Evolutionary conservation across 2,329 filamentous ascomycete species (phyloP), one percentile per base, ranked within the genome.

Genomic region (Myriosclerotinia duriaeana): DNA sequence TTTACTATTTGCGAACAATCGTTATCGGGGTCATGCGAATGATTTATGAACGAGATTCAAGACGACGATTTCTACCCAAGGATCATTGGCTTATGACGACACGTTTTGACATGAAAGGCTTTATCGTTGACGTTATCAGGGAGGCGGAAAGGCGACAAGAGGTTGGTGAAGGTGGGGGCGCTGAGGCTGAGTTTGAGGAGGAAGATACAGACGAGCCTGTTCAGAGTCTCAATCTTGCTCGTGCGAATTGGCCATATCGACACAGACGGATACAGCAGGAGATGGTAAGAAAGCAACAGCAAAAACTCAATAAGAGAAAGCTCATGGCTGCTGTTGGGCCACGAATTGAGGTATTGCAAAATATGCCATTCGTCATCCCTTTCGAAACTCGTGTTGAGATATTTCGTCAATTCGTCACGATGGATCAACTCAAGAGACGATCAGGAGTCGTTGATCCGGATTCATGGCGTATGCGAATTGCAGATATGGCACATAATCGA

Each of bases 301-400:
- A 87, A 69, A 87, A 87, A 74, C 83, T 85, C 8, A 87, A 88
- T 53, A 84, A 89, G 48, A 87, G 89, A 71, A 87, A 91, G 70
- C 85, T 91, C 68, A 79, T 96, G 34, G 91, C 93, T 58, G 85
- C 89, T 17, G 87, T 97, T 68, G 92, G 90, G 0, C 94, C 95
- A 0, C 89, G 94, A 71, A 81, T 97, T 12, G 93, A 97, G 74
- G 91, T 99, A 6, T 79, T 99, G 61, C 89, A 95, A 71, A 96
- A 98, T 74, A 96, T 99, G 88, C 95, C 95, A 0, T 99, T 98
- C 76, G 91, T 94, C 71, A 95, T 99, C 54, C 95, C 94, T 0
- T 99, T 99, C 73, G 87, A 91, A 48, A 95, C 91, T 0, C 84
- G 95, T 56, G 95, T 99, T 5, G 87, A 93, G 75, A 94, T 98